Percentiles rank a stretch among this genome's conserved stretches.
Evolutionary conservation across 2,329 filamentous ascomycete species (phyloP).

Genomic region (Colletotrichum abscissum): DNA sequence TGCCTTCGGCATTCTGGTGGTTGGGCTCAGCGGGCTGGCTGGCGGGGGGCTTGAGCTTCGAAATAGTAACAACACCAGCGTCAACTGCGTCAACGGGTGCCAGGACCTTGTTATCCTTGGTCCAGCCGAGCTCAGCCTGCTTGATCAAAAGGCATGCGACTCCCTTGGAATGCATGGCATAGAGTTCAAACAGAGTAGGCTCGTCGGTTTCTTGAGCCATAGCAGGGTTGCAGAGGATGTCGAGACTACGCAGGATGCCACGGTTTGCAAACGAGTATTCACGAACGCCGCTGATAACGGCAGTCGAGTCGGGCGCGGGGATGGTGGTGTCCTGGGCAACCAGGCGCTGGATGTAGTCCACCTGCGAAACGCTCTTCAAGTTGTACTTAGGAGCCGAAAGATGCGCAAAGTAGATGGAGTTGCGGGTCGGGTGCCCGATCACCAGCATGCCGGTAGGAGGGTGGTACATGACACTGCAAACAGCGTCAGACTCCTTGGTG

Average conservation of each 20-base stretch:
- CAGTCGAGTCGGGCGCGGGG: constrained; percentile 91
- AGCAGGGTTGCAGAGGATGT: constrained; percentile 82
- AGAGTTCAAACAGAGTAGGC: constrained; percentile 88
- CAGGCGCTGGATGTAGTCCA: constrained; percentile 85
- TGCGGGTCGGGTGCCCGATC: constrained; percentile 94
- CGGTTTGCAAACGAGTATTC: constrained; percentile 93
- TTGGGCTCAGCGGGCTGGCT: constrained; percentile 60
- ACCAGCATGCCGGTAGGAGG: constrained; percentile 92
- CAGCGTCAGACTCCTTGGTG: constrained; percentile 95
- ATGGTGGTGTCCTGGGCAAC: constrained; percentile 77
- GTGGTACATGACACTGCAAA: constrained; percentile 97
- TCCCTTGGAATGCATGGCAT: constrained; percentile 96
- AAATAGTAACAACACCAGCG: constrained; percentile 79
- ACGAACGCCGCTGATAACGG: constrained; percentile 95
- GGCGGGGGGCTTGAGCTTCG: constrained; percentile 70
- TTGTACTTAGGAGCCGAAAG: constrained; percentile 94
- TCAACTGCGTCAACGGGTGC: constrained; percentile 80
- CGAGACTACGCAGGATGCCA: constrained; percentile 88
- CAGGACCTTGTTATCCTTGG: constrained; percentile 88
- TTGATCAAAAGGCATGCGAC: constrained; percentile 91
- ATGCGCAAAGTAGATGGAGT: constrained; percentile 97
- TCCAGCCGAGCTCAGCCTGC: constrained; percentile 92
- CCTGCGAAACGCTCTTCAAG: constrained; percentile 84
- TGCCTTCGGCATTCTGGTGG: constrained; percentile 45
- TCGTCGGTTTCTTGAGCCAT: constrained; percentile 74